Evolutionary conservation across 441 rosid genomes (phyloP), one percentile per base, ranked within the genome.

Genomic region (Gossypium trilobum): DNA sequence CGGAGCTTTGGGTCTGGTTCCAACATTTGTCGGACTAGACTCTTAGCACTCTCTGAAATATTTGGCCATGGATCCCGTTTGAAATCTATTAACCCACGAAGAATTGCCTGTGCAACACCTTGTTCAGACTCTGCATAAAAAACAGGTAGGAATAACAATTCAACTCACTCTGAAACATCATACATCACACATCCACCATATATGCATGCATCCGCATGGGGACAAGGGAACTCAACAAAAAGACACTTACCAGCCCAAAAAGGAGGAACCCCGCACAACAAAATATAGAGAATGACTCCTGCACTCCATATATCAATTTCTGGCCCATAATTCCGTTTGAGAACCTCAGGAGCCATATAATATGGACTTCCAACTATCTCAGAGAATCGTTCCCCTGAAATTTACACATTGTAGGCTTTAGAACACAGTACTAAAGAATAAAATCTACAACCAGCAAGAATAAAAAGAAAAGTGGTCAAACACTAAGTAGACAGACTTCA

Each of bases 301-400:
- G 98, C 98, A 83, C 99, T 95, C 99, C 99, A 95, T 77, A 95
- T 95, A 80, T 95, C 99, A 72, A 95, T 92, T 81, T 95, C 99
- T 2, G 95, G 99, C 56, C 99, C 99, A 76, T 95, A 95, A 71
- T 73, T 92, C 58, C 96, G 74, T 89, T 92, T 95, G 39, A 95
- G 91, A 79, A 95, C 99, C 89, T 95, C 99, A 9, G 99, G 99
- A 64, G 99, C 97, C 97, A 95, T 95, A 83, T 95, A 95, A 80
- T 95, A 92, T 57, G 99, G 98, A 74, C 99, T 95, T 78, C 99
- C 99, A 76, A 95, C 98, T 58, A 95, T 95, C 83, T 92, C 98
- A 4, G 98, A 92, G 82, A 92, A 95, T 73, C 85, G 86, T 82
- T 95, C 96, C 71, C 98, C 99, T 95, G 75, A 9, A 78, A 54